phyloP scores from a whole-genome alignment of 495 filamentous ascomycete species.

The Penicillium flavigenum region DNA sequence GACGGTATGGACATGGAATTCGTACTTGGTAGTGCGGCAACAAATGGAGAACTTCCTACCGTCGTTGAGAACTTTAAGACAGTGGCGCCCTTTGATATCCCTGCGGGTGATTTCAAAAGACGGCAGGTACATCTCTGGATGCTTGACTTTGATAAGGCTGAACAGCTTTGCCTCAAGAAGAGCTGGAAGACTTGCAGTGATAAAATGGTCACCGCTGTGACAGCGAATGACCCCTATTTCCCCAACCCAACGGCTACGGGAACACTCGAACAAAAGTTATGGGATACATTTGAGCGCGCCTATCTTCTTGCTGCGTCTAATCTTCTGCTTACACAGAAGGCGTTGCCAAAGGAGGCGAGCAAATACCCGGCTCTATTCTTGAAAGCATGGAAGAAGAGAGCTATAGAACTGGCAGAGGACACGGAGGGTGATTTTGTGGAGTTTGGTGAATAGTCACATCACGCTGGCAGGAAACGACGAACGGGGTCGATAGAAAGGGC shows the following conservation, averaged over 20 bases:
- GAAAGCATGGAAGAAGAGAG: background rate
- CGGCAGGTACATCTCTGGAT: slow-evolving; percentile 1
- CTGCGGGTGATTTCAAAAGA: background rate
- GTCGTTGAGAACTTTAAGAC: background rate
- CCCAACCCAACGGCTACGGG: background rate
- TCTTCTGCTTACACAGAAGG: background rate
- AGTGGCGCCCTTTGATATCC: background rate
- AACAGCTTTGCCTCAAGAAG: background rate
- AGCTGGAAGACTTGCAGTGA: background rate
- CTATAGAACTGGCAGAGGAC: background rate
- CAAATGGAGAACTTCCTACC: background rate
- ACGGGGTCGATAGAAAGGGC: too few relatives aligned
- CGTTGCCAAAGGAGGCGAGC: background rate
- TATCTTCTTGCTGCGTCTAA: slow-evolving; percentile 1
- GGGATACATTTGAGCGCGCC: background rate
- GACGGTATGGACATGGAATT: slow-evolving; percentile 1
- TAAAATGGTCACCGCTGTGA: background rate
- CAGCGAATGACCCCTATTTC: background rate
- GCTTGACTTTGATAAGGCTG: background rate
- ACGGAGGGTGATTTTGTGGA: background rate
- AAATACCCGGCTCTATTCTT: background rate
- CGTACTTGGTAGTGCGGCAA: background rate
- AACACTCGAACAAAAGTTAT: background rate
- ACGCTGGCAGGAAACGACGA: too few relatives aligned
- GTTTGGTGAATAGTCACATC: background rate